Conservation (phyloP, 2,329 filamentous ascomycete genomes). For the Monosporascus ibericus region DNA sequence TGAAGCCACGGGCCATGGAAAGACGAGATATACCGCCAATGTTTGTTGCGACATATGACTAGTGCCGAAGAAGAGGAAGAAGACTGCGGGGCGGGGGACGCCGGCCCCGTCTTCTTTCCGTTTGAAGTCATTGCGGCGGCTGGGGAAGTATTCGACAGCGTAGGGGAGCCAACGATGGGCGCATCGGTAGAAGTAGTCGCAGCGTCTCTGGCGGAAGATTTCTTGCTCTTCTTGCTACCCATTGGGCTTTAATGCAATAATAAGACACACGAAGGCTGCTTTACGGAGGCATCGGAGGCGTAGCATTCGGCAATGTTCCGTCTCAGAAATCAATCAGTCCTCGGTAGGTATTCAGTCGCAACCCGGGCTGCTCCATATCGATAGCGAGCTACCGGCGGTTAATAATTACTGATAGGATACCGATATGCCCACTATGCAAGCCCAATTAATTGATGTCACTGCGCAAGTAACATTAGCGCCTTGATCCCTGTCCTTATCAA, state of each 20-base stretch:
- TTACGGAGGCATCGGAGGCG: no score
- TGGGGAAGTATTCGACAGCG: constrained; percentile 17
- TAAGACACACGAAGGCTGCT: no score
- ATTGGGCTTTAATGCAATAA: constrained; percentile 25
- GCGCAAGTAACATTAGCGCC: no score
- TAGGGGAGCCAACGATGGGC: constrained; percentile 12
- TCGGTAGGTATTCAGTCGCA: no score
- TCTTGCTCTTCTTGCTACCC: constrained; percentile 44
- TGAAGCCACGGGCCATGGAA: constrained; percentile 82
- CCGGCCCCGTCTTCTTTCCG: constrained; percentile 10
- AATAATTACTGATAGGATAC: no score
- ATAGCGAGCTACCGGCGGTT: no score
- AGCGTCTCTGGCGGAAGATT: constrained; percentile 23
- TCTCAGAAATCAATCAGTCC: no score
- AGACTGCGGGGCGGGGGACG: constrained; percentile 7
- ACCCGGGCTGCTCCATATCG: no score
- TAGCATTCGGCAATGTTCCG: no score
- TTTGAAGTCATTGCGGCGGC: constrained; percentile 2
- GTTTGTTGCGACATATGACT: constrained; percentile 64
- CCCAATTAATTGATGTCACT: no score
- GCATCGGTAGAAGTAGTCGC: background rate
- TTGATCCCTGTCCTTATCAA: no score
- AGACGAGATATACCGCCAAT: constrained; percentile 80
- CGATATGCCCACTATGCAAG: no score
- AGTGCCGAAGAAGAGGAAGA: constrained; percentile 38